Conservation (phyloP, 352 stramenopile genomes). For the Globisporangium rhizosaccharum region DNA sequence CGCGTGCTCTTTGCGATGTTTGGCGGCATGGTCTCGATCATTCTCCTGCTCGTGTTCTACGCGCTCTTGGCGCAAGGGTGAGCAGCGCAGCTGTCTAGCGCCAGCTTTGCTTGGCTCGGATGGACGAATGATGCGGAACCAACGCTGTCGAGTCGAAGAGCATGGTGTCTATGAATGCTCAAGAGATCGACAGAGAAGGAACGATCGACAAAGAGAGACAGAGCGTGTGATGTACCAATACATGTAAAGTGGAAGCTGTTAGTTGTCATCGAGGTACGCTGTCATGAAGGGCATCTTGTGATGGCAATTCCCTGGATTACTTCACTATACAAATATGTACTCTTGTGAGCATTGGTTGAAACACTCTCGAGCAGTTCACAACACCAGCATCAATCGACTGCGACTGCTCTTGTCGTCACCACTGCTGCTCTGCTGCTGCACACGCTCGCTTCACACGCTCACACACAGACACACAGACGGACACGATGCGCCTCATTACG, state of each 20-base stretch:
- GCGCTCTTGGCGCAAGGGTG: slow-evolving; percentile 29
- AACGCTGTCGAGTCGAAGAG: background rate
- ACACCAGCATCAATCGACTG: background rate
- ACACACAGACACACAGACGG: background rate
- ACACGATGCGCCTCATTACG: slow-evolving; percentile 87
- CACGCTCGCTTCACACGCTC: background rate
- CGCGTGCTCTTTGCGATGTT: slow-evolving; percentile 73
- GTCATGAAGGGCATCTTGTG: background rate
- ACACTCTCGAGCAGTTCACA: too few species aligned
- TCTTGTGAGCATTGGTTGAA: too few species aligned
- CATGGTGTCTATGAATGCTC: background rate
- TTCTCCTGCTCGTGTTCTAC: slow-evolving; percentile 71
- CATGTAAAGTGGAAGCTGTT: background rate
- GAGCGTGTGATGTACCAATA: background rate
- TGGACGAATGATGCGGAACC: background rate
- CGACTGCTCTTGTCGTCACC: background rate
- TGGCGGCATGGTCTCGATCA: slow-evolving; percentile 57
- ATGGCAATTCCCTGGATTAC: too few species aligned
- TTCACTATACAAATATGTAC: too few species aligned
- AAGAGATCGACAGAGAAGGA: too few species aligned
- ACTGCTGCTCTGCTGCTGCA: background rate
- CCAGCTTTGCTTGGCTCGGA: too few species aligned
- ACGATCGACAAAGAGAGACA: background rate
- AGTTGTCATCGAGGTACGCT: too few species aligned
- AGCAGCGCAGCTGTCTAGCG: background rate